A percentile compares a stretch with the other conserved stretches of the same genome.
Evolutionary conservation across 176 grass and related monocot species (phyloP).

Genomic region (Musa itinerans): DNA sequence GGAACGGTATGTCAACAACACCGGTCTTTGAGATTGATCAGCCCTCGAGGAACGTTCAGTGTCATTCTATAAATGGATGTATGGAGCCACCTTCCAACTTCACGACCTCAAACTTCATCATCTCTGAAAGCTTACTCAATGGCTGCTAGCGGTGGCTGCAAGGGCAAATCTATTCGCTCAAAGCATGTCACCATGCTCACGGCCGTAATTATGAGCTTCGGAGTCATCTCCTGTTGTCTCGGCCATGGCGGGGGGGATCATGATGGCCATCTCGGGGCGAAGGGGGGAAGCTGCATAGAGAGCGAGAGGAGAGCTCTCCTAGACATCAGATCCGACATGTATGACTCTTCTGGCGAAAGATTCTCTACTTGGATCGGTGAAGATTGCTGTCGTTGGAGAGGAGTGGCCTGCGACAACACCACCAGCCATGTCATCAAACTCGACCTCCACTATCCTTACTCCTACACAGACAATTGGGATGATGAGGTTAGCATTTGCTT

Average conservation of each 20-base stretch:
- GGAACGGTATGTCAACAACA: too few relatives aligned
- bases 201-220: not conserved
- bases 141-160: not conserved
- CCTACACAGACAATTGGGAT: not conserved
- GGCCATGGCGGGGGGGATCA: not conserved
- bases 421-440: slow-evolving; percentile 25
- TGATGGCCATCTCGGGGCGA: too few relatives aligned
- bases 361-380: slow-evolving; percentile 26
- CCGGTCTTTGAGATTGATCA: too few relatives aligned
- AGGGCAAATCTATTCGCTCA: not conserved
- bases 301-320: slow-evolving; percentile 4
- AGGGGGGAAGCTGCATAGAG: not conserved
- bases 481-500: too few relatives aligned
- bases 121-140: not conserved
- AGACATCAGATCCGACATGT: not conserved
- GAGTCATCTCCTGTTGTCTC: not conserved
- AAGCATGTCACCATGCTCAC: not conserved
- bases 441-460: slow-evolving; percentile 5
- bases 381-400: slow-evolving; percentile 35
- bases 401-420: slow-evolving; percentile 16
- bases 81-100: too few relatives aligned
- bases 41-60: too few relatives aligned
- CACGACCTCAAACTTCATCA: too few relatives aligned
- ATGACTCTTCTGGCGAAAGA: not conserved
- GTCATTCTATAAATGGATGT: not conserved